Conservation (phyloP, 164 flowering plant species). For the Protea cynaroides region DNA sequence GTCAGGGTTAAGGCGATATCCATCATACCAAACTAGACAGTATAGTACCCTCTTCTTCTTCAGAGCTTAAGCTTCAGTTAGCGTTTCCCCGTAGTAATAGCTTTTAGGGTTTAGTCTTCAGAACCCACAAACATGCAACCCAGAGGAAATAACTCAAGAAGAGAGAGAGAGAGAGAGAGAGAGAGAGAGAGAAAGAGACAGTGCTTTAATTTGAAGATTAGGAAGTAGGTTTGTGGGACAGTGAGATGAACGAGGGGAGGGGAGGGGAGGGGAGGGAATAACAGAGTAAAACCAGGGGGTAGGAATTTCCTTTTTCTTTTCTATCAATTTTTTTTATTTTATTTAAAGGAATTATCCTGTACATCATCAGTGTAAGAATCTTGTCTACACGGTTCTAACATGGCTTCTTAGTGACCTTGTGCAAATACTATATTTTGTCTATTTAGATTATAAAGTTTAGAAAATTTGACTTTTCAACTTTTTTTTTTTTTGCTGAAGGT, state of each 20-base stretch:
- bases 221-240: not conserved
- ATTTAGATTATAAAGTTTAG: too few species aligned
- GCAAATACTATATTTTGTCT: too few species aligned
- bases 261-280: conserved; percentile 14
- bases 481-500: too few species aligned
- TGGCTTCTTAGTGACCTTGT: too few species aligned
- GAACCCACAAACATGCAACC: not conserved
- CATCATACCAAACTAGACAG: conserved; percentile 2
- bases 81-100: not conserved
- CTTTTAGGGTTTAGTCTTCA: not conserved
- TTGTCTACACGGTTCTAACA: too few species aligned
- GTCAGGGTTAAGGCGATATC: conserved; percentile 11
- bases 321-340: too few species aligned
- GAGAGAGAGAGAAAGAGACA: not conserved
- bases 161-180: conserved; percentile 6
- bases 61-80: not conserved
- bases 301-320: too few species aligned
- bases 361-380: too few species aligned
- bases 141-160: not conserved
- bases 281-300: conserved; percentile 13
- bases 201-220: too few species aligned
- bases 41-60: conserved; percentile 11
- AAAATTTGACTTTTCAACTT: too few species aligned
- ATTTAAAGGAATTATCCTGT: too few species aligned
- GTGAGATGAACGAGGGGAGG: conserved; percentile 1